Percentiles rank a stretch among this genome's conserved stretches.
phyloP scores from a whole-genome alignment of 345 rosid genomes.

The Eucalyptus sideroxylon region DNA sequence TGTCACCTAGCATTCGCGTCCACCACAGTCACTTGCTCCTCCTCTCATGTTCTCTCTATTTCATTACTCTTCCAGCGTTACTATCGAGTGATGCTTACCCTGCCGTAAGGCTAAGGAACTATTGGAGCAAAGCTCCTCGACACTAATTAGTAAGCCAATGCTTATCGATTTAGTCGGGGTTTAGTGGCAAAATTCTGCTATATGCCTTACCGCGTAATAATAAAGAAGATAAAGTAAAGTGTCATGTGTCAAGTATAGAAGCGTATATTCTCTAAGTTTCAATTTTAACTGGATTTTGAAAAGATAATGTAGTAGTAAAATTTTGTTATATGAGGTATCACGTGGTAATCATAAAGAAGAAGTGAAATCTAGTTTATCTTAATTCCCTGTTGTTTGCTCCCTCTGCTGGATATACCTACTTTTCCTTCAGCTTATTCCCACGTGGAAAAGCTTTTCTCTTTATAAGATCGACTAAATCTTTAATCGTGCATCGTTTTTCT shows the following conservation, averaged over 20 bases:
- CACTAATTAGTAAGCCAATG: not conserved
- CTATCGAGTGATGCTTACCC: not conserved
- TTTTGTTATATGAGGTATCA: not conserved
- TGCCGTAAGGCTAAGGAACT: not conserved
- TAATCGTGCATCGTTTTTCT: not conserved
- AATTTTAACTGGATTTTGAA: not conserved
- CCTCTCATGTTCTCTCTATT: not conserved
- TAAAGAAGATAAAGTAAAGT: not conserved
- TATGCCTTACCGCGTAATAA: not conserved
- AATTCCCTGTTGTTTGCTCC: not conserved
- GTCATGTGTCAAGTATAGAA: not conserved
- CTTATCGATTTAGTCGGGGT: not conserved
- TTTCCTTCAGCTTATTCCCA: not conserved
- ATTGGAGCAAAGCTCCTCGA: not conserved
- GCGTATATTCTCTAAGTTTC: not conserved
- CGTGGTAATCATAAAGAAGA: not conserved
- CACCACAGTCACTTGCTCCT: not conserved
- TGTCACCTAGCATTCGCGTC: not conserved
- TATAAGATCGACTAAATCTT: not conserved
- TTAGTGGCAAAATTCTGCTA: not conserved
- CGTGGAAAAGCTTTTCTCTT: not conserved
- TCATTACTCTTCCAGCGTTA: not conserved
- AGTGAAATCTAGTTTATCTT: not conserved
- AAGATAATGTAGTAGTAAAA: not conserved
- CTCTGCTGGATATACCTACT: not conserved